phyloP scores from a whole-genome alignment of 2,329 filamentous ascomycete genomes.

The Clarireedia sp. region DNA sequence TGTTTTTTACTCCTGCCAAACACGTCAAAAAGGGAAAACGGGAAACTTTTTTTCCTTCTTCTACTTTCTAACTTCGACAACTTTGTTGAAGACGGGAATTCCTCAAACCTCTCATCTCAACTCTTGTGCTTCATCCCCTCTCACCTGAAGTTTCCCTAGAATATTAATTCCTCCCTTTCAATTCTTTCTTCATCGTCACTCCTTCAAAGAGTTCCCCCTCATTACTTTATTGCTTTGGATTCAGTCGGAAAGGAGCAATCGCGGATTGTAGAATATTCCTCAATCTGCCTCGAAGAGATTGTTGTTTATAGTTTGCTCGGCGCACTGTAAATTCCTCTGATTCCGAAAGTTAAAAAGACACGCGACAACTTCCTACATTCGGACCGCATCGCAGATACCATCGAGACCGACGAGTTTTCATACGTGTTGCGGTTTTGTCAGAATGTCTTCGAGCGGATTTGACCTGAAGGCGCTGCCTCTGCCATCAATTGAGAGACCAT shows the following conservation, averaged over 20 bases:
- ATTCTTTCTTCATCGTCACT: slow-evolving; percentile 2
- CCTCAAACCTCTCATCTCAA: not conserved
- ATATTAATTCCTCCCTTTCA: slow-evolving; percentile 1
- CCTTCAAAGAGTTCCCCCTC: not conserved
- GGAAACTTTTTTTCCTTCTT: not conserved
- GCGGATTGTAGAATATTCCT: not conserved
- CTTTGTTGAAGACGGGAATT: not conserved
- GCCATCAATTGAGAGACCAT: slow-evolving; percentile 84
- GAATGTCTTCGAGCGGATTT: slow-evolving; percentile 8
- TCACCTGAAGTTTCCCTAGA: not conserved
- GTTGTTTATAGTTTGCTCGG: slow-evolving; percentile 4
- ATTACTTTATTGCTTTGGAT: not conserved
- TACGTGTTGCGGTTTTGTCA: slow-evolving; percentile 1
- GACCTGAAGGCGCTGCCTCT: slow-evolving; percentile 39
- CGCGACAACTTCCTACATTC: not conserved
- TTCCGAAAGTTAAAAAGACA: slow-evolving; percentile 7
- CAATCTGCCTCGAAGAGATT: not conserved
- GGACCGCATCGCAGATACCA: not conserved
- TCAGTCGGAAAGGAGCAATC: not conserved
- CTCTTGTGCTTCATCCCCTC: not conserved
- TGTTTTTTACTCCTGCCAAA: not conserved
- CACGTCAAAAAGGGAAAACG: slow-evolving; percentile 2
- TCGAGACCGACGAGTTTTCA: not conserved
- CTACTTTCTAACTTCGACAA: not conserved
- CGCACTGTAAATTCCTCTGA: slow-evolving; percentile 8